Percentiles rank a stretch among this genome's conserved stretches.
Conservation (phyloP, 1,139 yeast genomes). For the Saccharomyces uvarum region DNA sequence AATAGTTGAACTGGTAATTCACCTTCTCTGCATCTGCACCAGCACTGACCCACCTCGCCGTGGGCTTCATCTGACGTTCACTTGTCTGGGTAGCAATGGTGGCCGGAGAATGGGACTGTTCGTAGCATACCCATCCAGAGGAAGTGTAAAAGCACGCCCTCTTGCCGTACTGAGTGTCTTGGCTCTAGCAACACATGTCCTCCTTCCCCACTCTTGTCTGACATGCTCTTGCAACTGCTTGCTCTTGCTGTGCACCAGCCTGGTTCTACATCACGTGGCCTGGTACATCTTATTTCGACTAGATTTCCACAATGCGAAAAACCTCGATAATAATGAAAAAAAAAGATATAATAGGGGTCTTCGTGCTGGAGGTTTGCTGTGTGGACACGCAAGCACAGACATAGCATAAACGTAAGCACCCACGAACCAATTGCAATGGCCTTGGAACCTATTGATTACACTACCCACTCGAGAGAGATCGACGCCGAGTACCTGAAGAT, state of each 20-base stretch:
- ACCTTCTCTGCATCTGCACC: background rate
- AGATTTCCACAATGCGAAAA: background rate
- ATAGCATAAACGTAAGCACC: background rate
- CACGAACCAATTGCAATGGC: slow-evolving; percentile 22
- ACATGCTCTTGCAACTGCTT: background rate
- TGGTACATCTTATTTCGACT: background rate
- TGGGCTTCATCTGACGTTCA: background rate
- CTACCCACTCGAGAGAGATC: slow-evolving; percentile 52
- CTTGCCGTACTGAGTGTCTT: too few relatives aligned
- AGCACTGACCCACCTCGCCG: background rate
- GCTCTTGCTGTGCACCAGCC: background rate
- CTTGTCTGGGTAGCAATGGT: background rate
- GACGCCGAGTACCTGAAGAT: slow-evolving; percentile 57
- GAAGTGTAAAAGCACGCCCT: too few relatives aligned
- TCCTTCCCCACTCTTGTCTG: background rate
- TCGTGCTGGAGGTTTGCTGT: background rate
- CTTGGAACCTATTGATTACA: slow-evolving; percentile 31
- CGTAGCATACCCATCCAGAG: too few relatives aligned
- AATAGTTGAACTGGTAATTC: background rate
- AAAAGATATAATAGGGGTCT: background rate
- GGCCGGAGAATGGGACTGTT: too few relatives aligned
- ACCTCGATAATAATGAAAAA: background rate
- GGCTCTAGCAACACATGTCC: too few relatives aligned
- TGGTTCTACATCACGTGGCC: background rate
- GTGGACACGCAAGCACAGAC: background rate